Percentiles rank a stretch among this genome's conserved stretches.
phyloP scores from a whole-genome alignment of 108 stramenopile genomes.

The Nannochloropsis oceanica region DNA sequence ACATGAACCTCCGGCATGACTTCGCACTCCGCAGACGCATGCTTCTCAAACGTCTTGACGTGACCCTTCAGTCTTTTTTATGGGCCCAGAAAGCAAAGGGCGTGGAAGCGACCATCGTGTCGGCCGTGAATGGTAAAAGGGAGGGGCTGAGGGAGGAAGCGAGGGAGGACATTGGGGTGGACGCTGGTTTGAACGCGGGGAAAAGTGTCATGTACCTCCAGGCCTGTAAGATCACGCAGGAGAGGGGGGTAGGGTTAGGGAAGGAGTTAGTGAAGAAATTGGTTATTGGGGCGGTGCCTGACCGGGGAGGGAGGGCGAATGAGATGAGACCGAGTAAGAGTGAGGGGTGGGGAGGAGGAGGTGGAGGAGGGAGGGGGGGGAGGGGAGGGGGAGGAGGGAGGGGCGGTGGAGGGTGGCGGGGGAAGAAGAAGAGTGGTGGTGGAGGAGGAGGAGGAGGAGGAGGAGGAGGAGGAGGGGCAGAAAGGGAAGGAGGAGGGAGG shows the following conservation, averaged over 20 bases:
- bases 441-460: background rate
- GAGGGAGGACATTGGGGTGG: background rate
- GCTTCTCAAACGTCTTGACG: slow-evolving; percentile 33
- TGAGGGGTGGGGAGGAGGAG: background rate
- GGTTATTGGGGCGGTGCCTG: slow-evolving; percentile 17
- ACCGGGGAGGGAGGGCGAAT: slow-evolving; percentile 19
- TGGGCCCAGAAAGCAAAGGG: background rate
- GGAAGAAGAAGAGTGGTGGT: background rate
- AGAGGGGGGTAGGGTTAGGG: background rate
- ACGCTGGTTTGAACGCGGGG: slow-evolving; percentile 16
- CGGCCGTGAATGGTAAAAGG: background rate
- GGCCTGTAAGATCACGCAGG: slow-evolving; percentile 10
- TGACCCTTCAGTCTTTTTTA: slow-evolving; percentile 23
- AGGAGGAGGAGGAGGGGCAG: background rate
- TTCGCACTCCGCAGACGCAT: slow-evolving; percentile 28
- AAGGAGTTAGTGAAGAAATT: background rate
- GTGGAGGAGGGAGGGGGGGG: background rate
- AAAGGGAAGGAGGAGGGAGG: background rate
- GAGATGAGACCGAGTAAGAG: background rate
- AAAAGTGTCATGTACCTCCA: slow-evolving; percentile 1
- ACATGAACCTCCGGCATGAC: slow-evolving; percentile 1
- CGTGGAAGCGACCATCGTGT: background rate
- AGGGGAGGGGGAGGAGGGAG: background rate
- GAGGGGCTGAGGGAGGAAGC: slow-evolving; percentile 7
- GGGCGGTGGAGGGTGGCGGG: background rate